Evolutionary conservation across 73 alveolate genomes (phyloP).

Genomic region (Diophrys appendiculata): DNA sequence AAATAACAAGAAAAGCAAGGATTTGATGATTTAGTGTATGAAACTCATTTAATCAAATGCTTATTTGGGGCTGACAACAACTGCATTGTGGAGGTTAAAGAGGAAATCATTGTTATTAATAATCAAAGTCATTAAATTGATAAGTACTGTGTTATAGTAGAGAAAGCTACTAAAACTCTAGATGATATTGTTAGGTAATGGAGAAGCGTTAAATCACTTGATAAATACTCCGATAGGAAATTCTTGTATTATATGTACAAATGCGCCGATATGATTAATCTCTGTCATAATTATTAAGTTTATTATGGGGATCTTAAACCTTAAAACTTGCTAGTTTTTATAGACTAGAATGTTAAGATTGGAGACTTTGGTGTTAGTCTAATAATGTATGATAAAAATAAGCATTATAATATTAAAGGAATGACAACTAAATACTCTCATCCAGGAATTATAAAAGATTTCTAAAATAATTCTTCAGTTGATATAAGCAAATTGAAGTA

Average conservation of each 20-base stretch:
- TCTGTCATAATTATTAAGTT: background rate
- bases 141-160: background rate
- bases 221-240: background rate
- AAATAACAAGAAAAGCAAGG: background rate
- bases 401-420: background rate
- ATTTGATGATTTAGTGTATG: background rate
- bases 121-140: background rate
- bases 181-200: background rate
- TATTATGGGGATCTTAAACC: background rate
- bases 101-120: background rate
- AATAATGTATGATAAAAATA: background rate
- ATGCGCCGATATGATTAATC: no score
- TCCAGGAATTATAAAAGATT: background rate
- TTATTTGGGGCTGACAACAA: background rate
- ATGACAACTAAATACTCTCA: background rate
- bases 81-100: background rate
- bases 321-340: background rate
- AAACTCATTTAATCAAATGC: background rate
- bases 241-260: background rate
- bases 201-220: background rate
- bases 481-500: background rate
- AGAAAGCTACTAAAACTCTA: background rate
- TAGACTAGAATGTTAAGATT: background rate
- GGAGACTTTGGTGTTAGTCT: background rate
- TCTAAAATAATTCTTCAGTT: background rate